These are phyloP conservation scores for Diospyros kaki DNA, from an alignment of 148 eudicot genomes.

Conservation along the genomic window DNA sequence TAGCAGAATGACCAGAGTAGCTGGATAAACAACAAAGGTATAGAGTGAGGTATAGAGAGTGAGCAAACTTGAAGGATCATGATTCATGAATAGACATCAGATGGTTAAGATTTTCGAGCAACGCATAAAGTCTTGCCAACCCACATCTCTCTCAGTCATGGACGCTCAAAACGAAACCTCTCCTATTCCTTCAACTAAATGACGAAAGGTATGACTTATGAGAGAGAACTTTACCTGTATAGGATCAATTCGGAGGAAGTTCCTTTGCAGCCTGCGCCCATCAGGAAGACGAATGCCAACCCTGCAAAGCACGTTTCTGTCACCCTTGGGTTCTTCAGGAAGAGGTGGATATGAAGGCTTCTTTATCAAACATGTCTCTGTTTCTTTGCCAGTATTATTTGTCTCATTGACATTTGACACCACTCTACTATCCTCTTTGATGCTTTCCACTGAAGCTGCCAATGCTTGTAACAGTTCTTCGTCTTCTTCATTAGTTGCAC, in stretches of 20 bases:
- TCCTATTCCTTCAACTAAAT: background rate
- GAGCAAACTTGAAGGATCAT: background rate
- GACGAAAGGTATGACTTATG: no score
- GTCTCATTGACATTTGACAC: constrained; percentile 27
- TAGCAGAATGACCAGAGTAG: constrained; percentile 89
- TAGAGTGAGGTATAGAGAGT: background rate
- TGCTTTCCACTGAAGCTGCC: constrained; percentile 69
- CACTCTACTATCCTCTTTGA: constrained; percentile 31
- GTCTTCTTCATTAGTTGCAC: constrained; percentile 49
- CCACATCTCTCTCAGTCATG: no score
- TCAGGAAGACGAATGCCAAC: constrained; percentile 93
- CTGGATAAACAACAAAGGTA: constrained; percentile 33
- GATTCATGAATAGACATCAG: background rate
- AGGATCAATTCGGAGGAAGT: constrained; percentile 71
- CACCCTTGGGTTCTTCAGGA: constrained; percentile 85
- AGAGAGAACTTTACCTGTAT: constrained; percentile 49
- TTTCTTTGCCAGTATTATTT: constrained; percentile 27
- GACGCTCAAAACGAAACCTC: no score
- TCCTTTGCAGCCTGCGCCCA: constrained; percentile 92
- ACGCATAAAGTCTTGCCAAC: no score
- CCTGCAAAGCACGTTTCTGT: constrained; percentile 68
- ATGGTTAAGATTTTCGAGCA: background rate
- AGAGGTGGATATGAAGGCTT: constrained; percentile 66
- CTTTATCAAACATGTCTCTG: constrained; percentile 25
- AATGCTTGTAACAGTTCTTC: constrained; percentile 68